Evolutionary conservation across 1,284 basidiomycete genomes (phyloP), one percentile per base, ranked within the genome.

Genomic region (Tausonia pullulans): DNA sequence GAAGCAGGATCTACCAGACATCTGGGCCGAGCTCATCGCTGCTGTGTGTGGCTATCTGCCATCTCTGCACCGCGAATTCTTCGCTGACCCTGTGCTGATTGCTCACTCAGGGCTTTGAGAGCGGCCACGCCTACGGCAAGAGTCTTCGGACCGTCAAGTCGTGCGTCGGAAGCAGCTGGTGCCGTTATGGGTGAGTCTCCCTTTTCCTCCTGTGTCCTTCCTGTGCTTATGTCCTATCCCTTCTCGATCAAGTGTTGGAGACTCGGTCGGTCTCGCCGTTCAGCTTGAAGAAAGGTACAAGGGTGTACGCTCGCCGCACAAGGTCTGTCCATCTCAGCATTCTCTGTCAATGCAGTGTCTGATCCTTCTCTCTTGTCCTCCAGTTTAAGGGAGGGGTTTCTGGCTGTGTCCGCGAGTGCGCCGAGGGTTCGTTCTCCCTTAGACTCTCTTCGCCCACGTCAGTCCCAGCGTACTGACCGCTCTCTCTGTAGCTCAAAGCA

Each of bases 41-140:
- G 85, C 83, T 40, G 27, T 27, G 27, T 27, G 27, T 27, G 27
- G 27, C 27, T 2, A 27, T 27, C 11, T 11, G 27, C 16, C 49
- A 51, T 11, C 16, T 51, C 11, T 11, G 11, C 16, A 11, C 49
- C 49, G n/a, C 49, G 11, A 51, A 51, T 51, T 51, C 11, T n/a
- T 51, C 16, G 11, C 49, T 51, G 11, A 11, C 49, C 49, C 49
- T 51, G 11, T 51, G 11, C 16, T 11, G n/a, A 51, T 11, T 11
- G 11, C 49, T 3, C 27, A 27, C 27, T 27, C 2, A 27, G 27
- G 87, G 87, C 11, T 86, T 88, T 70, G 85, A 88, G 74, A 85
- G 84, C 46, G 87, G 87, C 3, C 86, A 88, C 70, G 87, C 84
- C 0, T 89, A 88, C 73, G 87, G 86, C 67, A 83, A 83, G 71